Evolutionary conservation across 1,284 basidiomycete species (phyloP).

Genomic region (Agroathelia rolfsii): DNA sequence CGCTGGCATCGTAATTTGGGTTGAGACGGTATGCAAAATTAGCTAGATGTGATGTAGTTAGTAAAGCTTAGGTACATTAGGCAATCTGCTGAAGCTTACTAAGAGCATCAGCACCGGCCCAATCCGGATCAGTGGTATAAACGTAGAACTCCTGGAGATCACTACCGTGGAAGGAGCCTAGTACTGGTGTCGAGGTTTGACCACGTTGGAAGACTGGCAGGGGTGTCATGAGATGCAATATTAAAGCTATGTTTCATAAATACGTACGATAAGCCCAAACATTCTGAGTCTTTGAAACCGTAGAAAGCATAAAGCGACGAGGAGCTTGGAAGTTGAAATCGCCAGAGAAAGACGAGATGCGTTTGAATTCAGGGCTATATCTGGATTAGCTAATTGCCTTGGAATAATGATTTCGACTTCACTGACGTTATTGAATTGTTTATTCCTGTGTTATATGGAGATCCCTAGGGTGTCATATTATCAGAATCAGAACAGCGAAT

Average conservation of each 20-base stretch:
- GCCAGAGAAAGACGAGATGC: constrained; percentile 10
- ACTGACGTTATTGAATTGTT: constrained; percentile 10
- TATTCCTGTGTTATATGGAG: constrained; percentile 9
- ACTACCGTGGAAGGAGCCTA: constrained; percentile 12
- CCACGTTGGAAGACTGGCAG: too few species aligned
- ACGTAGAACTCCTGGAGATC: constrained; percentile 15
- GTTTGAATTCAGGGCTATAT: constrained; percentile 10
- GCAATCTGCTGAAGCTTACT: constrained; percentile 10
- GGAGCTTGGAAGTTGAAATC: constrained; percentile 10
- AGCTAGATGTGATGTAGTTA: too few species aligned
- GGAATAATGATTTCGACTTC: too few species aligned
- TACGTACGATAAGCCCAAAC: constrained; percentile 8
- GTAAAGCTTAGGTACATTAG: too few species aligned
- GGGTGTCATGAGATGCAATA: too few species aligned
- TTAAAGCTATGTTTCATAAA: neutral
- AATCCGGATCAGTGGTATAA: constrained; percentile 9
- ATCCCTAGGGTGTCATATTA: too few species aligned
- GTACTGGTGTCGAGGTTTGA: too few species aligned
- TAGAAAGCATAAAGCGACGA: constrained; percentile 8
- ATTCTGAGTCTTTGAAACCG: constrained; percentile 3
- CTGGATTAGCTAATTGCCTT: too few species aligned
- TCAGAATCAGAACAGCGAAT: too few species aligned
- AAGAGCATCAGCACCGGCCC: constrained; percentile 14
- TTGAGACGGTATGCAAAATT: too few species aligned
- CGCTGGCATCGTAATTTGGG: constrained; percentile 10